Evolutionary conservation across 495 filamentous ascomycete species (phyloP).

Genomic region (Annulohypoxylon stygium): DNA sequence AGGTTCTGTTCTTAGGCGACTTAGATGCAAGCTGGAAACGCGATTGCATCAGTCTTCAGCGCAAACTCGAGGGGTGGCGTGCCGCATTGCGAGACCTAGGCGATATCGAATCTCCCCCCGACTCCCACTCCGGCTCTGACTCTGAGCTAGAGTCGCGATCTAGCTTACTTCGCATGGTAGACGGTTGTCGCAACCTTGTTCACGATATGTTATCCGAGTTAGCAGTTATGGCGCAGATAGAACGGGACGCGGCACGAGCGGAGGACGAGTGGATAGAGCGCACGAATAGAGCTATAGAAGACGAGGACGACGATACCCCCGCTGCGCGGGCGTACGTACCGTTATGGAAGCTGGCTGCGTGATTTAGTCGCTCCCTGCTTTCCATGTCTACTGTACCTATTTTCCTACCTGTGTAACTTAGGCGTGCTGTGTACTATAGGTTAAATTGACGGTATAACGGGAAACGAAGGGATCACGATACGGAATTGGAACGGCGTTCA

Average conservation of each 20-base stretch:
- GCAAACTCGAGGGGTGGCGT: slow-evolving; percentile 61
- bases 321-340: slow-evolving; percentile 41
- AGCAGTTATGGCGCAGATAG: slow-evolving; percentile 61
- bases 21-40: slow-evolving; percentile 60
- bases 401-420: background rate
- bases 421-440: slow-evolving; percentile 2
- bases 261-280: slow-evolving; percentile 64
- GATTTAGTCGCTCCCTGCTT: background rate
- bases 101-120: slow-evolving; percentile 9
- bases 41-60: slow-evolving; percentile 55
- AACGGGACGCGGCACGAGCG: slow-evolving; percentile 57
- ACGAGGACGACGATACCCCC: slow-evolving; percentile 45
- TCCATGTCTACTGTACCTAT: background rate
- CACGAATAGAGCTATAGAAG: slow-evolving; percentile 57
- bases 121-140: background rate
- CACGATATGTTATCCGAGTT: slow-evolving; percentile 64
- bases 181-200: slow-evolving; percentile 56
- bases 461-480: slow-evolving; percentile 9
- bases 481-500: background rate
- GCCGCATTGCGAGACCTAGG: slow-evolving; percentile 54
- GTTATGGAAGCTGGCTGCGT: slow-evolving; percentile 49
- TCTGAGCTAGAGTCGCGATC: slow-evolving; percentile 36
- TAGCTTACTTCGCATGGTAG: slow-evolving; percentile 56
- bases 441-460: background rate
- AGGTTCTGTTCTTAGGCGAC: slow-evolving; percentile 57